Evolutionary conservation across 257 asterid species (phyloP).

Genomic region (Datura wrightii): DNA sequence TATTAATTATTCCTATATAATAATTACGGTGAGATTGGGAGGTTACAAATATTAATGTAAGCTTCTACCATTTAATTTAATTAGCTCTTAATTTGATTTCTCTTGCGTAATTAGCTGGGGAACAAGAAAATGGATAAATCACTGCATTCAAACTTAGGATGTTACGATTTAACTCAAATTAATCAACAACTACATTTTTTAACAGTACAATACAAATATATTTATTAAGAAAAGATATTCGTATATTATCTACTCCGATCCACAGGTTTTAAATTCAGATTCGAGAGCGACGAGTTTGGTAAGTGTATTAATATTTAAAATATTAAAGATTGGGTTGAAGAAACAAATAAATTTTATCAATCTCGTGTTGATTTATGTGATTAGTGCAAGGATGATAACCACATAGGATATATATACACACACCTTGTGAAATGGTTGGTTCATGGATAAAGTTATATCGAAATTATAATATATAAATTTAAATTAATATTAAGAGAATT

Average conservation of each 20-base stretch:
- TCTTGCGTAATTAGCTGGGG: neutral
- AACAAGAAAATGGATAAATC: neutral
- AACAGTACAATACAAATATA: neutral
- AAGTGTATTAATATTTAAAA: neutral
- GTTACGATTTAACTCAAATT: neutral
- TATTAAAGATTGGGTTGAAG: neutral
- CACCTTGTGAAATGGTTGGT: no score
- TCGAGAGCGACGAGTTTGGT: neutral
- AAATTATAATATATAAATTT: no score
- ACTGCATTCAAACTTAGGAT: neutral
- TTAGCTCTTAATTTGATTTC: neutral
- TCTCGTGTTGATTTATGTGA: neutral
- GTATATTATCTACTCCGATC: neutral
- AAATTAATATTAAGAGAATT: no score
- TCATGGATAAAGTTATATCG: no score
- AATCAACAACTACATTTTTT: neutral
- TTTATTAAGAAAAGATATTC: neutral
- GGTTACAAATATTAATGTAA: neutral
- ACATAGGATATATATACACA: no score
- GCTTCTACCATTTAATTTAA: neutral
- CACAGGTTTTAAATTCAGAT: neutral
- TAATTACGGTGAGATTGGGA: slow-evolving; percentile 18
- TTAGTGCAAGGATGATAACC: neutral
- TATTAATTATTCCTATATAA: neutral
- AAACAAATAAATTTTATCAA: neutral